phyloP scores from a whole-genome alignment of 2,329 filamentous ascomycete species.

The Aspergillus clavatus region DNA sequence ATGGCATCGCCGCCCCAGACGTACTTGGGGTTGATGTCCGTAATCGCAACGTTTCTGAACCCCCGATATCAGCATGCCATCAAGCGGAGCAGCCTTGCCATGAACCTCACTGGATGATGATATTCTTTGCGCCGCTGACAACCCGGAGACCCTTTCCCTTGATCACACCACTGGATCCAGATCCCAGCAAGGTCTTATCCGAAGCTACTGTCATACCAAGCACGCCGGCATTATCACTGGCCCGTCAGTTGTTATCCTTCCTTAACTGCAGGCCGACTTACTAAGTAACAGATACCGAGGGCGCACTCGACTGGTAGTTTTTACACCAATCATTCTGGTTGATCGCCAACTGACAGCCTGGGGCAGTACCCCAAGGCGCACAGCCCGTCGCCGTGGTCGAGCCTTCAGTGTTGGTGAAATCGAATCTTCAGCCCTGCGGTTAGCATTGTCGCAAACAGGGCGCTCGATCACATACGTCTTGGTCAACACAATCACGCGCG shows the following conservation, averaged over 20 bases:
- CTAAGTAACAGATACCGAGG: constrained; percentile 41
- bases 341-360: constrained; percentile 55
- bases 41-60: constrained; percentile 48
- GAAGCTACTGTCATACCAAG: constrained; percentile 50
- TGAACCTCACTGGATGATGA: constrained; percentile 50
- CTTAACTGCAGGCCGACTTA: constrained; percentile 4
- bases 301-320: constrained; percentile 54
- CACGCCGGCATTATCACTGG: constrained; percentile 48
- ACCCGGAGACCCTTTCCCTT: constrained; percentile 55
- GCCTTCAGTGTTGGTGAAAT: constrained; percentile 17
- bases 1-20: constrained; percentile 59
- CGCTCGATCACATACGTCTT: constrained; percentile 10
- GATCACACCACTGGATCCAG: constrained; percentile 51
- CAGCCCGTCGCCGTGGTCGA: constrained; percentile 52
- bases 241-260: neutral
- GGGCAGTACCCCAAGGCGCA: constrained; percentile 53
- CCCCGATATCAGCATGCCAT: too few species aligned
- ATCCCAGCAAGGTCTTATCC: constrained; percentile 56
- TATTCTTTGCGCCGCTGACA: constrained; percentile 45
- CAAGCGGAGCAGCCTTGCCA: too few species aligned
- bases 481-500: constrained; percentile 52
- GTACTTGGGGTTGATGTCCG: constrained; percentile 54
- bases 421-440: constrained; percentile 12
- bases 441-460: neutral
- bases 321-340: constrained; percentile 56